Evolutionary conservation across 2,329 filamentous ascomycete genomes (phyloP), one percentile per base, ranked within the genome.

Genomic region (Akanthomyces lecanii): DNA sequence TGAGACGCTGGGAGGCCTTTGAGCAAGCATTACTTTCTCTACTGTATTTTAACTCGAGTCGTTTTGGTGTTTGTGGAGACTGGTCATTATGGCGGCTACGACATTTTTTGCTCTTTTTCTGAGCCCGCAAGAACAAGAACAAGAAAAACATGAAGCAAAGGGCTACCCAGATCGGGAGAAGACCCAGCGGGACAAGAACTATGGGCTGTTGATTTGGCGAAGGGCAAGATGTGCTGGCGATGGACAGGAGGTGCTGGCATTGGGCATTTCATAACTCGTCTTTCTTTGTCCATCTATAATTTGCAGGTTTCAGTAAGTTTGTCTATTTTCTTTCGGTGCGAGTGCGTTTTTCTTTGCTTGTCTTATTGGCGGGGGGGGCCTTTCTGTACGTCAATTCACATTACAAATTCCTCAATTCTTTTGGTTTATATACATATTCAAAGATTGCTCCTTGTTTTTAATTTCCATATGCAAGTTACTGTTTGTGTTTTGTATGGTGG

Each of bases 21-120:
- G 42, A 48, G 60, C 51, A 50, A 50, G 28, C 42, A 18, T 57
- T 48, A 51, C 52, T 42, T 65, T 61, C 47, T 47, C 57, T 64
- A 51, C 57, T 71, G 65, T 68, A 67, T 65, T 67, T 66, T 67
- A 69, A 54, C 59, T 65, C 18, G 58, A 52, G 63, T 65, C 65
- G 57, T 66, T 65, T 65, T 16, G 61, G 64, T 59, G 54, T 63
- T 57, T 57, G 50, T 54, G 58, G 58, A 45, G 53, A 61, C n/a
- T 47, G 58, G 63, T 25, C 52, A 63, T 28, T 61, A 51, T 54
- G 61, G 42, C 45, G 38, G 45, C 45, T 47, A 45, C 48, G 58
- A 11, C 33, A 36, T 36, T 36, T 61, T 18, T 38, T 64, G n/a
- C 5, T n/a, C 40, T 51, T n/a, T 55, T 63, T 52, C 6, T 12